These are phyloP conservation scores for Trichoderma sp. DNA, from an alignment of 2,329 filamentous ascomycete genomes.

Conservation along the genomic window DNA sequence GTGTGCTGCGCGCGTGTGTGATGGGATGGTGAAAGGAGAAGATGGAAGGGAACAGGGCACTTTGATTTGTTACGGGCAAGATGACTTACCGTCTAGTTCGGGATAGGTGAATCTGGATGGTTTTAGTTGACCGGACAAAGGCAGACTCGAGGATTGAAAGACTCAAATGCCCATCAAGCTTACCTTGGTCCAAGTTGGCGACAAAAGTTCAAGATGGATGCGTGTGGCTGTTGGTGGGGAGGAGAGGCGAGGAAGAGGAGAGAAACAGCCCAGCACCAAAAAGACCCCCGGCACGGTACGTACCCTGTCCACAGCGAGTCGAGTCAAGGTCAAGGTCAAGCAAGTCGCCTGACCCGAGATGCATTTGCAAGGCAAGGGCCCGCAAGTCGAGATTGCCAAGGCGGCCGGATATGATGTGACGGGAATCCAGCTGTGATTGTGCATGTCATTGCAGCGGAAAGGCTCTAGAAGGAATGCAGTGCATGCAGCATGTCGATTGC, in stretches of 20 bases:
- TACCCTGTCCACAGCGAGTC: conserved; percentile 6
- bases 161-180: not conserved
- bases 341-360: conserved; percentile 17
- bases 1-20: not conserved
- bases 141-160: not conserved
- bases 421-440: not conserved
- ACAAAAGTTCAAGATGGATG: not conserved
- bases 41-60: not conserved
- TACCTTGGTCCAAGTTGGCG: not conserved
- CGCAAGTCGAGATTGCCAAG: conserved; percentile 6
- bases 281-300: conserved; percentile 5
- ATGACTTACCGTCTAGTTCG: not conserved
- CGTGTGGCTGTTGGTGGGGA: conserved; percentile 9
- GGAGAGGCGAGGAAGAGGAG: not conserved
- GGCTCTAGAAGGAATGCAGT: conserved; percentile 4
- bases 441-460: not conserved
- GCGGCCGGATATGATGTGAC: not conserved
- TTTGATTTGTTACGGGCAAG: not conserved
- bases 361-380: conserved; percentile 7
- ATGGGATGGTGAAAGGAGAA: not conserved
- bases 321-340: not conserved
- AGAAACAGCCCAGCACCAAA: not conserved
- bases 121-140: not conserved
- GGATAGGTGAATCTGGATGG: not conserved
- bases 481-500: not conserved